These are phyloP conservation scores for Scortechinia acanthostroma DNA, from an alignment of 2,329 filamentous ascomycete genomes.

Conservation along the genomic window DNA sequence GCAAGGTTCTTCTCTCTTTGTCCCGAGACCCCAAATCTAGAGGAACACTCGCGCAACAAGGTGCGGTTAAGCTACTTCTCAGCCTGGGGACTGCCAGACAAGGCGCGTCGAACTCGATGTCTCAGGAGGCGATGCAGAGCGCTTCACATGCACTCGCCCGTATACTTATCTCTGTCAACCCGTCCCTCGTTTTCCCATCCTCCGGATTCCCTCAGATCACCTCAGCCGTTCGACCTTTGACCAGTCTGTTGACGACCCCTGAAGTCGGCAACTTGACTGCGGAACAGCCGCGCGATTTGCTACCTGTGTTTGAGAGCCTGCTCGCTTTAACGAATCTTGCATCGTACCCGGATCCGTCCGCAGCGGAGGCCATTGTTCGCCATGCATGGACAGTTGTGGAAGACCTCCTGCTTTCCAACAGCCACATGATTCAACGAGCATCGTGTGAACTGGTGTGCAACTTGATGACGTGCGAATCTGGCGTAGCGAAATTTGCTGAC, in stretches of 20 bases:
- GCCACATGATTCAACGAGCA: background rate
- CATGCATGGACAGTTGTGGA: background rate
- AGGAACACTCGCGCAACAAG: conserved; percentile 81
- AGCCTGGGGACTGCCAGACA: conserved; percentile 43
- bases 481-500: background rate
- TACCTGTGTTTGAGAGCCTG: background rate
- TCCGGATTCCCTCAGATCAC: background rate
- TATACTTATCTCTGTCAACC: background rate
- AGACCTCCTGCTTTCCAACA: background rate
- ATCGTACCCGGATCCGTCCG: background rate
- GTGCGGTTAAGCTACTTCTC: conserved; percentile 79
- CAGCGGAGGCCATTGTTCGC: background rate
- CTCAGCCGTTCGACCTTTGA: background rate
- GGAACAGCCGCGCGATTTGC: conserved; percentile 1
- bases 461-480: background rate
- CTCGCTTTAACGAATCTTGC: background rate
- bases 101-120: background rate
- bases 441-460: background rate
- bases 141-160: background rate
- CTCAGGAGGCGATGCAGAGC: background rate
- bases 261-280: background rate
- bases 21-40: conserved; percentile 69
- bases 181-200: conserved; percentile 1
- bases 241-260: background rate
- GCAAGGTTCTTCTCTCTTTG: conserved; percentile 72